Base-by-base conservation (phyloP, 225 moss, liverwort and hornwort genomes). In the Rhytidiadelphus loreus region DNA sequence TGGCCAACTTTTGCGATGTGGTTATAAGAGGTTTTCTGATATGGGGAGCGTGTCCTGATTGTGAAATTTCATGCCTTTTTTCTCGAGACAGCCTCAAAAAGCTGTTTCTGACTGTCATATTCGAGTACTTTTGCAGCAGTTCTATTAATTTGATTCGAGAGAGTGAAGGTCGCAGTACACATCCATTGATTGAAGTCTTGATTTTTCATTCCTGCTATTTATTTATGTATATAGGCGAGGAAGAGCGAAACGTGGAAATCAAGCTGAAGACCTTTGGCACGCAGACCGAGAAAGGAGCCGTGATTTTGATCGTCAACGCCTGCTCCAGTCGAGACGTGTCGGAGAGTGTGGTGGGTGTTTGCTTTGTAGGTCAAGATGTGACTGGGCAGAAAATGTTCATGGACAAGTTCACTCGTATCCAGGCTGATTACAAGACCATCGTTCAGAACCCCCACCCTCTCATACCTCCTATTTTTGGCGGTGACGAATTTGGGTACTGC, bases 311-410 rank as follows among this genome's bases (percentile, higher is more conserved):
- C 48, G 92, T 92, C 37, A 93, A 93, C 65, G 93, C 93, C 58
- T 93, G 93, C 62, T 92, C 92, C 79, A 93, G 93, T 89, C 88
- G 93, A 88, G 93, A 93, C 33, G 91, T 93, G 16, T 90, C 86
- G 23, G 93, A 93, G 59, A 91, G 92, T 89, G 93, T 93, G 77
- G 93, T 93, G 62, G 93, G 93, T 58, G 93, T 93, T 87, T 93
- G 93, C 77, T 93, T 93, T 73, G 93, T 93, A 53, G 92, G 93
- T 87, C 93, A 93, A 83, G 93, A 93, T 91, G 92, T 93, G 72
- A 93, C 92, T 26, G 93, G 93, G 44, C 93, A 93, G 81, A 93
- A 93, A 89, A 56, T 91, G 92, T 92, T 92, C 77, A 93, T 93
- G 93, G 92, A 93, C 88, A 93, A 93, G 77, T 93, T 83, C 66